Evolutionary conservation across 768 basidiomycete species (phyloP).

Genomic region (Pisolithus marmoratus): DNA sequence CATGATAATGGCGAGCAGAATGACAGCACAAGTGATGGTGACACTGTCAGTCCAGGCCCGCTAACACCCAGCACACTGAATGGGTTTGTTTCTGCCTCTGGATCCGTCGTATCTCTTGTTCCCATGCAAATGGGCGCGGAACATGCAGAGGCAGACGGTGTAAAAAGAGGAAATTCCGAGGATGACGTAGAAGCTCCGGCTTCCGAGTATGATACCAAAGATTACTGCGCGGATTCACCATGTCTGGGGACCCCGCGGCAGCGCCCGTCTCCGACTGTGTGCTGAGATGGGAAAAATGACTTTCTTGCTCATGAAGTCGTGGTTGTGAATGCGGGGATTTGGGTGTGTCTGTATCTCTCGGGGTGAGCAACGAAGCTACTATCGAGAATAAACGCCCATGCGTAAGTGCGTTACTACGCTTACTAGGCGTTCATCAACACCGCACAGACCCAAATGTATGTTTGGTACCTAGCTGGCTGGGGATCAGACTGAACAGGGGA

Average conservation of each 20-base stretch:
- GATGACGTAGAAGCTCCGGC: not conserved
- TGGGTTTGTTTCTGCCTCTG: constrained; percentile 22
- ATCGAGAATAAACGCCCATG: not conserved
- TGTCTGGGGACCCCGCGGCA: constrained; percentile 15
- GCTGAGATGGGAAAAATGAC: constrained; percentile 5
- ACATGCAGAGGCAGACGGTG: not conserved
- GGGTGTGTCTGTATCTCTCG: not conserved
- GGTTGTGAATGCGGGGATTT: not conserved
- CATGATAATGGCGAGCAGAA: constrained; percentile 8
- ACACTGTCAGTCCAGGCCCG: constrained; percentile 28
- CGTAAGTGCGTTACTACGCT: not conserved
- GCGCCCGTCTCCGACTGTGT: constrained; percentile 13
- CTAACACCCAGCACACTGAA: constrained; percentile 25
- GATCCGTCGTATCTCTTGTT: constrained; percentile 18
- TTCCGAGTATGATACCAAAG: constrained; percentile 3
- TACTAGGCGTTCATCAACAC: not conserved
- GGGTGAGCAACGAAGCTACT: not conserved
- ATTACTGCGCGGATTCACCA: constrained; percentile 3
- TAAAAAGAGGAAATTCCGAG: not conserved
- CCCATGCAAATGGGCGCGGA: constrained; percentile 11
- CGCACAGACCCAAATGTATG: constrained; percentile 51
- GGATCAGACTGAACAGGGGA: constrained; percentile 54
- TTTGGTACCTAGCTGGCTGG: constrained; percentile 55
- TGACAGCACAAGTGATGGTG: constrained; percentile 24
- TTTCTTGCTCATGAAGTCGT: not conserved